phyloP scores from a whole-genome alignment of 176 grass and related monocot species.

The Ampelocalamus luodianensis region DNA sequence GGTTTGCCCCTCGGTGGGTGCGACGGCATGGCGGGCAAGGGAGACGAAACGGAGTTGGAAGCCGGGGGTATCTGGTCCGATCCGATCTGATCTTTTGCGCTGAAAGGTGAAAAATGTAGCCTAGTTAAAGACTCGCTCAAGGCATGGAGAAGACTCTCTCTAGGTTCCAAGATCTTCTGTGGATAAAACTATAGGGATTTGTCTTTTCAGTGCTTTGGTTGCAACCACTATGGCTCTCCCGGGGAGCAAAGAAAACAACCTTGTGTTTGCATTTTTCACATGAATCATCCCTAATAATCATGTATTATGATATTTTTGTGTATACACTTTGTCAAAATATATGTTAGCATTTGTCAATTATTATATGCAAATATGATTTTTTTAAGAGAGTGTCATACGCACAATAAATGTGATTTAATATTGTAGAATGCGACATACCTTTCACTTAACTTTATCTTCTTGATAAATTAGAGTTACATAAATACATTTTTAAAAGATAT shows the following conservation, averaged over 20 bases:
- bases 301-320: background rate
- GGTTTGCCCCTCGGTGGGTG: conserved; percentile 48
- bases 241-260: background rate
- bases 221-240: background rate
- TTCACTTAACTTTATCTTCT: background rate
- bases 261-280: background rate
- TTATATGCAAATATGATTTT: background rate
- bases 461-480: background rate
- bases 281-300: background rate
- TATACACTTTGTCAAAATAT: background rate
- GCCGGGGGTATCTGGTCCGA: conserved; percentile 33
- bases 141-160: background rate
- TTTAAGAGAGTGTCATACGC: background rate
- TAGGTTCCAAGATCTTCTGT: conserved; percentile 33
- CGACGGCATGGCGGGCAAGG: background rate
- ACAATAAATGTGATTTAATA: background rate
- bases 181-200: background rate
- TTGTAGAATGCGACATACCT: background rate
- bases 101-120: conserved; percentile 35
- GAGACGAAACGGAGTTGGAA: conserved; percentile 35
- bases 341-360: background rate
- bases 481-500: background rate
- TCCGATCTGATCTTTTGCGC: conserved; percentile 25
- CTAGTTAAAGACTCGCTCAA: background rate
- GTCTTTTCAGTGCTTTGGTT: background rate